Evolutionary conservation across 2,329 filamentous ascomycete species (phyloP).

Genomic region (Talaromyces sp.): DNA sequence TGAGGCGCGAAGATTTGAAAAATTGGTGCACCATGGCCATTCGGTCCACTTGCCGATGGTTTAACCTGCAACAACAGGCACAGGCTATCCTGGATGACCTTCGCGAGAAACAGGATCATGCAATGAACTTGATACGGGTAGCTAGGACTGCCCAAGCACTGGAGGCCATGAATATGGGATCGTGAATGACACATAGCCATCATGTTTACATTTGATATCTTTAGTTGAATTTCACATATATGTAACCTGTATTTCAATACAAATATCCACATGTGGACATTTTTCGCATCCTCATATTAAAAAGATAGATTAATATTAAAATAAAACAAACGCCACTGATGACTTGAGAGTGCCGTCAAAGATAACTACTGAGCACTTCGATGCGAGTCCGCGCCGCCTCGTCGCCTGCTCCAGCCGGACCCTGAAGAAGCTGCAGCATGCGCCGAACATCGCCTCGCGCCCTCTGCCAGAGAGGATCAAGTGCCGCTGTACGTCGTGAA

Average conservation of each 20-base stretch:
- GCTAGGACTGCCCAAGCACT: no score
- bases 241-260: background rate
- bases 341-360: background rate
- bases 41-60: no score
- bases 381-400: constrained; percentile 7
- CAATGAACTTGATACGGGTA: no score
- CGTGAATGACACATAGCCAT: no score
- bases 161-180: no score
- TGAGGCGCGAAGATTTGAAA: no score
- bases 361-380: constrained; percentile 11
- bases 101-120: no score
- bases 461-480: constrained; percentile 8
- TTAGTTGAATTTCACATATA: background rate
- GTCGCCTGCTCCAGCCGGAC: constrained; percentile 4
- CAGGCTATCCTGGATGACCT: no score
- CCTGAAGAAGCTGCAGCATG: constrained; percentile 9
- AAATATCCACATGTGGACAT: background rate
- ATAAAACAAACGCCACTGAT: background rate
- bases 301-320: no score
- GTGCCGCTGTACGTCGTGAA: background rate
- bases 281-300: background rate
- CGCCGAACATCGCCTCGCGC: constrained; percentile 7
- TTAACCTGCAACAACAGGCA: no score
- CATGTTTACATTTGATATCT: no score
- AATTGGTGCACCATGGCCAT: no score